Evolutionary conservation across 768 basidiomycete species (phyloP).

Genomic region (Russula lepida): DNA sequence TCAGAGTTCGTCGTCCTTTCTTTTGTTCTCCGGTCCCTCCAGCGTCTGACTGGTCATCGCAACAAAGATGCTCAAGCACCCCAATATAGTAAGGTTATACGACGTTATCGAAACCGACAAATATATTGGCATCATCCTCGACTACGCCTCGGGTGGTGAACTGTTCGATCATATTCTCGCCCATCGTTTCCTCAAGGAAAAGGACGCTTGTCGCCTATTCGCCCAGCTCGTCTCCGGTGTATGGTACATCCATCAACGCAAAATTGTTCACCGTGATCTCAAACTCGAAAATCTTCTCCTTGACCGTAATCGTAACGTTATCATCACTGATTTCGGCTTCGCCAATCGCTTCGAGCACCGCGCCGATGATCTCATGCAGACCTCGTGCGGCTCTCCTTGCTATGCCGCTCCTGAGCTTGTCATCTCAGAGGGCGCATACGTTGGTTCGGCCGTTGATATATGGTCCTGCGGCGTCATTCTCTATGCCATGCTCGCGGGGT

Average conservation of each 20-base stretch:
- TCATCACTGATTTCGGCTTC: conserved; percentile 99
- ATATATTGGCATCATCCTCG: conserved; percentile 98
- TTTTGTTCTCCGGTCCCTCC: conserved; percentile 12
- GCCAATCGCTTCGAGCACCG: conserved; percentile 95
- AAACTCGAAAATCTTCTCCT: conserved; percentile 97
- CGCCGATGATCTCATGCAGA: conserved; percentile 94
- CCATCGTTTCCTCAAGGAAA: conserved; percentile 91
- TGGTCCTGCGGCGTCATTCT: conserved; percentile 96
- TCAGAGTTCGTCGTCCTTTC: conserved; percentile 56
- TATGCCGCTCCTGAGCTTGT: conserved; percentile 98
- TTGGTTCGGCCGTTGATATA: conserved; percentile 96
- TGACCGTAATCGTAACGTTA: conserved; percentile 94
- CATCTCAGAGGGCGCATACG: conserved; percentile 93
- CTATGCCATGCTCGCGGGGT: conserved; percentile 94
- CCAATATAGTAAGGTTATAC: conserved; percentile 96
- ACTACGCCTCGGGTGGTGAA: conserved; percentile 97
- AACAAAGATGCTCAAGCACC: conserved; percentile 80
- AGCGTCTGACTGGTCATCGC: conserved; percentile 14
- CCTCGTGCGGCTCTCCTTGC: conserved; percentile 93
- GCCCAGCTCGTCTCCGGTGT: conserved; percentile 98
- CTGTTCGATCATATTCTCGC: conserved; percentile 98
- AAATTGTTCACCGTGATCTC: conserved; percentile 98
- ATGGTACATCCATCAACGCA: conserved; percentile 98
- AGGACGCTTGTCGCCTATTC: conserved; percentile 91
- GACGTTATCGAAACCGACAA: conserved; percentile 99